Evolutionary conservation across 176 grass and related monocot genomes (phyloP).

Genomic region (Oropetium thomaeum): DNA sequence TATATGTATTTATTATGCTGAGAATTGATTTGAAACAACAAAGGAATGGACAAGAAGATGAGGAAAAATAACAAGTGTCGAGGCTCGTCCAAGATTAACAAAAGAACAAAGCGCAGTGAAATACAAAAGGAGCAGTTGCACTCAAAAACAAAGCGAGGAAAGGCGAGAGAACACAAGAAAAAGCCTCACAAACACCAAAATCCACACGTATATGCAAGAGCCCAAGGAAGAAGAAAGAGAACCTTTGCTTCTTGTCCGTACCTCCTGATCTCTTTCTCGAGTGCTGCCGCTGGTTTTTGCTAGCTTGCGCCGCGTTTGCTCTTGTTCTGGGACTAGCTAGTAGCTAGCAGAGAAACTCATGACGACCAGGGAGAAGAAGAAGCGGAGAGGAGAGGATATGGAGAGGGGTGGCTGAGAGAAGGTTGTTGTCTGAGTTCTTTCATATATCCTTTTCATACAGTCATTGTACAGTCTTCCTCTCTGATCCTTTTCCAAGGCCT

Average conservation of each 20-base stretch:
- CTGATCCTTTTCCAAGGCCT: not conserved
- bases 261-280: conserved; percentile 19
- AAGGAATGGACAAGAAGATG: conserved; percentile 42
- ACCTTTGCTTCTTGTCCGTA: conserved; percentile 50
- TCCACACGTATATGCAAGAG: conserved; percentile 39
- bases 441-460: conserved; percentile 59
- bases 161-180: conserved; percentile 27
- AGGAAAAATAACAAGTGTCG: conserved; percentile 44
- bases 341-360: conserved; percentile 20
- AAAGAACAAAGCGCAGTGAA: conserved; percentile 70
- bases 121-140: conserved; percentile 74
- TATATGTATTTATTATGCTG: conserved; percentile 16
- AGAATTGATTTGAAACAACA: conserved; percentile 42
- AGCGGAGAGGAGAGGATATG: conserved; percentile 42
- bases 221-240: conserved; percentile 43
- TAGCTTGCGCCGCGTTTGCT: conserved; percentile 25
- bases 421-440: conserved; percentile 75
- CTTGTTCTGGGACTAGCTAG: conserved; percentile 12
- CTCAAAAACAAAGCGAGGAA: conserved; percentile 55
- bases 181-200: conserved; percentile 45
- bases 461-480: not conserved
- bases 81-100: conserved; percentile 53
- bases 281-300: conserved; percentile 10
- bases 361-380: not conserved
- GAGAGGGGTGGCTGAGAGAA: conserved; percentile 42